Evolutionary conservation across 192 early-diverging fungal species (phyloP), one percentile per base, ranked within the genome.

Genomic region (Podila verticillata): DNA sequence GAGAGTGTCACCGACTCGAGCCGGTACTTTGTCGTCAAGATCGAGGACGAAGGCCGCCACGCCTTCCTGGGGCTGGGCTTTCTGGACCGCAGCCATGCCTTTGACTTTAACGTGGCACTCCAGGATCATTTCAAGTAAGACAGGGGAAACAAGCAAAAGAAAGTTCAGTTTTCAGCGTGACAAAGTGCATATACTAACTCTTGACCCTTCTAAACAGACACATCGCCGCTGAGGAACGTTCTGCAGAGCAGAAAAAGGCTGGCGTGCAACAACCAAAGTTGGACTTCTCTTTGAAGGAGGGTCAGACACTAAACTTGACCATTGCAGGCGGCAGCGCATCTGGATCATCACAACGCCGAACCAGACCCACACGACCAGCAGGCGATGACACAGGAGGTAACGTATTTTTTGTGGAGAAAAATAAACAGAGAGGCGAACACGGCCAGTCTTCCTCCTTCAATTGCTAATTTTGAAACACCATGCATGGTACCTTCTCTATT

Each of bases 71-170:
- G 95, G 13, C 82, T 97, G 60, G 95, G 95, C 13, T 97, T 97
- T 73, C 80, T 86, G 48, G 95, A 97, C 75, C 87, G 95, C 17
- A 87, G 86, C 34, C 84, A 88, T 68, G 92, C 95, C 4, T 97
- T 97, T 84, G 95, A 97, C 75, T 95, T 96, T 65, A 96, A 97
- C 71, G 95, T 97, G 5, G 91, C 94, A 2, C 79, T 97, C 5
- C 94, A 96, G 82, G 95, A 97, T 81, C 90, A 89, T 70, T 75
- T 83, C 66, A 93, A 92, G 91, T 92, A 82, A 67, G 81, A 66
- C 17, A 29, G 5, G 22, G 39, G 28, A 30, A 57, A 22, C 0
- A 39, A 29, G 30, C 26, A 19, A 30, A 20, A 20, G 24, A 63
- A 6, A 30, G 12, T 63, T 28, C 24, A 26, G 35, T 57, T 7